A percentile compares a stretch with the other conserved stretches of the same genome.
Evolutionary conservation across 192 early-diverging fungal species (phyloP).

Genomic region (Coemansia sp.): DNA sequence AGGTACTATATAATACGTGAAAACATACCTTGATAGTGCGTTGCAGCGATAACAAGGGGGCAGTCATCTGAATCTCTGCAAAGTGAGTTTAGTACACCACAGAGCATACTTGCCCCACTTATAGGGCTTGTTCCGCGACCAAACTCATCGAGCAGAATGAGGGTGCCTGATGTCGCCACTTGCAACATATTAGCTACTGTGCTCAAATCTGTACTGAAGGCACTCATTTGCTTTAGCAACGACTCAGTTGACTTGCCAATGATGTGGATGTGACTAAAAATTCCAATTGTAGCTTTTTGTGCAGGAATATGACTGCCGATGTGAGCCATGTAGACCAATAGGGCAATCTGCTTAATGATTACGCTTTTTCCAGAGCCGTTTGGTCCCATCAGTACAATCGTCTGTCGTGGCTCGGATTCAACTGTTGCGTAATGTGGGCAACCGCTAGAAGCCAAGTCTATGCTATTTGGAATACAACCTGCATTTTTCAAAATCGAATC

Average conservation of each 20-base stretch:
- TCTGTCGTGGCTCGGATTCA: constrained; percentile 19
- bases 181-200: constrained; percentile 13
- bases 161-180: constrained; percentile 6
- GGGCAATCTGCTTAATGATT: constrained; percentile 69
- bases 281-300: constrained; percentile 61
- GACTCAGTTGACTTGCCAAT: constrained; percentile 40
- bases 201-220: constrained; percentile 25
- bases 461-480: constrained; percentile 73
- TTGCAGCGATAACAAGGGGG: constrained; percentile 72
- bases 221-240: constrained; percentile 23
- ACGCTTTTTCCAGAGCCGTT: constrained; percentile 85
- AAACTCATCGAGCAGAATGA: constrained; percentile 47
- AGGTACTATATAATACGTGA: background rate
- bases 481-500: constrained; percentile 62
- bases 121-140: constrained; percentile 36
- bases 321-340: constrained; percentile 87
- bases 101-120: constrained; percentile 81
- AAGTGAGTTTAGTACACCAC: constrained; percentile 63
- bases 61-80: constrained; percentile 31
- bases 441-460: constrained; percentile 43
- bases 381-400: constrained; percentile 75
- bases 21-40: constrained; percentile 82
- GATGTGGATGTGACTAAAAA: constrained; percentile 79
- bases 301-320: constrained; percentile 90
- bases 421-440: constrained; percentile 14